Conservation (phyloP, 2,329 filamentous ascomycete genomes). For the Pestalotiopsis sp. region DNA sequence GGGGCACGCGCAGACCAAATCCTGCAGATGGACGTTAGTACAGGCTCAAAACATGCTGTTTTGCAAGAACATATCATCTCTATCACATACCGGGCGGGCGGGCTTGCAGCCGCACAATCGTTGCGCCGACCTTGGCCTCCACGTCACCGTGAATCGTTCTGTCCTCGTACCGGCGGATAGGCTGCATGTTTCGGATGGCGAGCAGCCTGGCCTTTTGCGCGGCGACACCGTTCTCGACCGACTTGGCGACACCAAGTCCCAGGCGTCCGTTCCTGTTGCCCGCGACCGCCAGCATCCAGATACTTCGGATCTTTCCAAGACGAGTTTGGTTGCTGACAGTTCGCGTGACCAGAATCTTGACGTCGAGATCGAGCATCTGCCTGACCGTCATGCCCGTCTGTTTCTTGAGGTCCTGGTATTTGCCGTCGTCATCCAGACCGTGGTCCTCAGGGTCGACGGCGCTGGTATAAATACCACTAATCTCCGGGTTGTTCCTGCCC, state of each 20-base stretch:
- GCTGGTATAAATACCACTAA: conserved; percentile 52
- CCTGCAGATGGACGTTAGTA: conserved; percentile 53
- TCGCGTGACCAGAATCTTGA: conserved; percentile 75
- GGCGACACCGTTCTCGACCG: conserved; percentile 71
- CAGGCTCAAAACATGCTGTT: too few species aligned
- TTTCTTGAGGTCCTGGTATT: conserved; percentile 55
- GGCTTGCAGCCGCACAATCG: conserved; percentile 77
- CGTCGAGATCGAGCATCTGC: conserved; percentile 57
- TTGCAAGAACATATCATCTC: not conserved
- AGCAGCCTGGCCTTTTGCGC: conserved; percentile 73
- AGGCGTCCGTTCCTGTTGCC: conserved; percentile 86
- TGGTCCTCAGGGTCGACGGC: conserved; percentile 52
- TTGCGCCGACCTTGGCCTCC: conserved; percentile 83
- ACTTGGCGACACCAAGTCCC: conserved; percentile 89
- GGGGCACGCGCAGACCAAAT: conserved; percentile 89
- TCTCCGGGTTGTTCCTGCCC: conserved; percentile 54
- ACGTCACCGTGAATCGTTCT: conserved; percentile 89
- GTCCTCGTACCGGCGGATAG: conserved; percentile 88
- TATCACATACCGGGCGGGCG: conserved; percentile 78
- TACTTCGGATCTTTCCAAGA: conserved; percentile 85
- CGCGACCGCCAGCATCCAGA: conserved; percentile 77
- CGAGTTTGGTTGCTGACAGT: conserved; percentile 90
- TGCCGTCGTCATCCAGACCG: conserved; percentile 52
- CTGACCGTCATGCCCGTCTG: conserved; percentile 56
- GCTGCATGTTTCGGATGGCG: conserved; percentile 90